Evolutionary conservation across 169 alveolate genomes (phyloP), one percentile per base, ranked within the genome.

Genomic region (Plasmodium reichenowi): DNA sequence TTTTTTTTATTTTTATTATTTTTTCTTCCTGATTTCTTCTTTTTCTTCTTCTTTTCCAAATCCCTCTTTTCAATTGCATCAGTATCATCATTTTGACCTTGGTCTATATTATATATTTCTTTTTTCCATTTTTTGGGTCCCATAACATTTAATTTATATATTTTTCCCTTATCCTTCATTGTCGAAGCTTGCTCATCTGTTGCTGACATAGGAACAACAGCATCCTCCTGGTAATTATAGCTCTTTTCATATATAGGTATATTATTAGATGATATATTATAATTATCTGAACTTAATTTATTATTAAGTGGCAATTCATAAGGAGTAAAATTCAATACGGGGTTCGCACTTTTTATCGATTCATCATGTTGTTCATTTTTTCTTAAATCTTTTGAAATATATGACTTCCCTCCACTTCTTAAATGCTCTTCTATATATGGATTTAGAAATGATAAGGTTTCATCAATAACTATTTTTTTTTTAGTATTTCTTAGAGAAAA

Each of bases 111-210:
- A 20, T 56, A 54, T 24, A 63, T 38, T 54, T 83, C 83, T 54
- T 58, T 83, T 58, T 56, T 83, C 91, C 91, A 83, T 83, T 83
- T 83, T 68, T 83, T 83, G n/a, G 91, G 91, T 60, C 91, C 91
- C 58, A 83, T 64, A 1, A 83, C 91, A 68, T 68, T 67, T 54
- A 83, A 83, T 47, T 83, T 83, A 68, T 68, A 32, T 15, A 71
- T 52, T 83, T 48, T 67, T 58, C 60, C 91, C 50, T 72, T 83
- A 26, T 83, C 91, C 10, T 29, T 78, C n/a, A 10, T 52, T 45
- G 38, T 67, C 10, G 72, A 15, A 0, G 26, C n/a, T 38, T 38
- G 47, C 20, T 20, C 24, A 20, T 68, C 91, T n/a, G 15, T 60
- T 54, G 22, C n/a, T 24, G 80, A 58, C 52, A 38, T 15, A 24